Evolutionary conservation across 306 rosid species (phyloP), one percentile per base, ranked within the genome.

Genomic region (Oxytropis ochrocephala): DNA sequence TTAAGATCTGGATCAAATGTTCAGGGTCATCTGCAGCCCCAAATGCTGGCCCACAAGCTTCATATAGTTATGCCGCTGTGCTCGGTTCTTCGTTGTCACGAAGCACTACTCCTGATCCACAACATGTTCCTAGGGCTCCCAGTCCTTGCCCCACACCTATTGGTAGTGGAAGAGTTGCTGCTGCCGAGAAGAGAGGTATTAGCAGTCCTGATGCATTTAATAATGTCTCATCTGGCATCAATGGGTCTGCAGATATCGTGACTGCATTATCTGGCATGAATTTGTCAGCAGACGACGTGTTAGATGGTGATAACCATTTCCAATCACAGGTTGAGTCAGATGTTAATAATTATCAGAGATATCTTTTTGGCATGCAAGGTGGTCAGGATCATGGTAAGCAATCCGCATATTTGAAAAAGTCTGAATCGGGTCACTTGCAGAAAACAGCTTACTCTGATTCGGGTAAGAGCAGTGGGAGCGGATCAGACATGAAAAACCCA

Each of bases 21-120:
- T 58, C 46, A 58, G n/a, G 88, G 8, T 71, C 88, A 41, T 85
- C 98, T 84, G 79, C 77, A 11, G 79, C 75, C 56, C 92, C 85
- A 73, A 89, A 85, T 75, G 72, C 55, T 46, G 93, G 90, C 24
- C 79, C 68, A 0, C 89, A 78, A 70, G 44, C 89, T 79, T 88
- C 99, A 2, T 91, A 85, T 56, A 13, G 83, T 10, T 94, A 94
- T 77, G 99, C 99, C 64, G 95, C 99, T 51, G 99, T 76, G 11
- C 75, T 94, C 3, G 99, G 99, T 2, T 73, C 91, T 69, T 84
- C 99, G 59, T 57, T 91, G 83, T 94, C 99, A 48, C 72, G 97
- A 83, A 88, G 99, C 81, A 85, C 85, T 48, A 94, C 99, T 57
- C 99, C 99, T 33, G 99, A 94, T 77, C 91, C 96, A 3, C 99